Evolutionary conservation across 148 eudicot species (phyloP).

Genomic region (Tetragonia tetragonoides): DNA sequence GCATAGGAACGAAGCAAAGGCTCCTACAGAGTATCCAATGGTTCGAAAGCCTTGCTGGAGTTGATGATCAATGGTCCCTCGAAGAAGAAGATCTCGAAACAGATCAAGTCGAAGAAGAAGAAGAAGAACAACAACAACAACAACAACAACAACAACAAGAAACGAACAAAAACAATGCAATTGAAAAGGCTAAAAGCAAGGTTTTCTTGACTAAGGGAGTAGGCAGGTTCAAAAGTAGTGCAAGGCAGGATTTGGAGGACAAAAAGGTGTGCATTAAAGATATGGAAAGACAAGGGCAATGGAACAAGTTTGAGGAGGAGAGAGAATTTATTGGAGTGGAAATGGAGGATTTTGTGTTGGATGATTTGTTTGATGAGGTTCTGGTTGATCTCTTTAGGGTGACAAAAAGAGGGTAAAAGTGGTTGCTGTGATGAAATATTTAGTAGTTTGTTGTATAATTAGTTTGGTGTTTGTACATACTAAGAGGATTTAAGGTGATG

Average conservation of each 20-base stretch:
- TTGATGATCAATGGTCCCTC: slow-evolving; percentile 3
- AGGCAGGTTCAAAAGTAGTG: slow-evolving; percentile 2
- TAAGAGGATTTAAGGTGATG: not conserved
- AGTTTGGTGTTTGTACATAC: slow-evolving; percentile 8
- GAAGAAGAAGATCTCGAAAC: slow-evolving; percentile 4
- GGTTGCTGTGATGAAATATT: not conserved
- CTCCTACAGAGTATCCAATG: slow-evolving; percentile 38
- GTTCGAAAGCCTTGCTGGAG: slow-evolving; percentile 38
- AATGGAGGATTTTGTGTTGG: slow-evolving; percentile 26
- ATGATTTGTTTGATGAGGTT: slow-evolving; percentile 46
- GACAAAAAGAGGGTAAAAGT: not conserved
- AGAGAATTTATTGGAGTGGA: slow-evolving; percentile 33
- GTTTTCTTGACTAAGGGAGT: slow-evolving; percentile 23
- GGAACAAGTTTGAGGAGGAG: slow-evolving; percentile 46
- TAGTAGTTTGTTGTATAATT: not conserved
- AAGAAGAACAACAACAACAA: slow-evolving; percentile 16
- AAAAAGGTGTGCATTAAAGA: slow-evolving; percentile 34
- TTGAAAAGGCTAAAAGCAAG: slow-evolving; percentile 23
- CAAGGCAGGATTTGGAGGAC: slow-evolving; percentile 14
- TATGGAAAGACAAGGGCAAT: slow-evolving; percentile 42
- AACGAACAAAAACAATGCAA: not conserved
- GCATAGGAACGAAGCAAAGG: slow-evolving; percentile 37
- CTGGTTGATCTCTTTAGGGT: slow-evolving; percentile 30
- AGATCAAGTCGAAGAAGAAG: slow-evolving; percentile 14
- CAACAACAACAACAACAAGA: slow-evolving; percentile 7